Percentiles rank a stretch among this genome's conserved stretches.
Evolutionary conservation across 1,284 basidiomycete species (phyloP).

Genomic region (Cutaneotrichosporon spelunceum): DNA sequence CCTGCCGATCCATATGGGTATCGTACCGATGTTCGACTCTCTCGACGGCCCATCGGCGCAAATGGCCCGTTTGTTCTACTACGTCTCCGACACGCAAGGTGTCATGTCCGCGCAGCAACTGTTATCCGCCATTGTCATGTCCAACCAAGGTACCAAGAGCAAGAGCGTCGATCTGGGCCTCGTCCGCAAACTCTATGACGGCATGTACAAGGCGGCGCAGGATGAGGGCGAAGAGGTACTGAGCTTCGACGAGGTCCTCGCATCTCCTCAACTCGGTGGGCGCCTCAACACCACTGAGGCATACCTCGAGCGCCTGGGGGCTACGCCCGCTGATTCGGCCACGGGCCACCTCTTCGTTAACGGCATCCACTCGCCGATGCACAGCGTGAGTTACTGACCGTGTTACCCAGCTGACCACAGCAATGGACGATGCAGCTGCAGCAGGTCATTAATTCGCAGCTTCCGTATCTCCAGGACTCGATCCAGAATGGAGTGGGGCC

Average conservation of each 20-base stretch:
- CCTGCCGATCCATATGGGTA: constrained; percentile 74
- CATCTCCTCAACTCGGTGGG: constrained; percentile 37
- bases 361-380: constrained; percentile 70
- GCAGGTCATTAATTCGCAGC: constrained; percentile 60
- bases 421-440: constrained; percentile 60
- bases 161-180: constrained; percentile 26
- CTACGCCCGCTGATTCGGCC: constrained; percentile 30
- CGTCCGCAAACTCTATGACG: constrained; percentile 35
- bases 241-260: constrained; percentile 51
- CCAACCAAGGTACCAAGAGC: neutral
- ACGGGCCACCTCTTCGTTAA: constrained; percentile 68
- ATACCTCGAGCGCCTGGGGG: constrained; percentile 39
- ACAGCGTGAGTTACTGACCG: constrained; percentile 59
- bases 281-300: constrained; percentile 23
- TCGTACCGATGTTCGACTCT: constrained; percentile 64
- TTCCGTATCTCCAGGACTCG: constrained; percentile 54
- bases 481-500: neutral
- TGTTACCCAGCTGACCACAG: constrained; percentile 49
- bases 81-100: constrained; percentile 64
- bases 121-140: constrained; percentile 44
- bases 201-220: constrained; percentile 19
- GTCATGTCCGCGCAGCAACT: constrained; percentile 62
- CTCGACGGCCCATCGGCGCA: constrained; percentile 54
- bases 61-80: constrained; percentile 70
- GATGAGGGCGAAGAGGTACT: constrained; percentile 13